Evolutionary conservation across 2,329 filamentous ascomycete species (phyloP), one percentile per base, ranked within the genome.

Genomic region (Fusarium buharicum): DNA sequence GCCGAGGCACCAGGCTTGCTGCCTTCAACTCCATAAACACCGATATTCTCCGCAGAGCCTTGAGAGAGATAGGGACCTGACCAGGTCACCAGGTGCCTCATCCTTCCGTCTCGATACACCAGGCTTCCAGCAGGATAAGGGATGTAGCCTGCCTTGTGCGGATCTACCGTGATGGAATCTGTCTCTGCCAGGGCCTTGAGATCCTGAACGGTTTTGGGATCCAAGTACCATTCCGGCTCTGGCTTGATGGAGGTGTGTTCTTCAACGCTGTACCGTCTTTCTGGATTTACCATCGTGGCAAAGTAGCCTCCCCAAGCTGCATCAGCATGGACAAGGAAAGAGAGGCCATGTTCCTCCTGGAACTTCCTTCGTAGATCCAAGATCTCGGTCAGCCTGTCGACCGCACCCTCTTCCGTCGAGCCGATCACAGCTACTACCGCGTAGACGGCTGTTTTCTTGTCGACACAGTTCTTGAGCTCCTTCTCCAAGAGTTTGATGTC

Each of bases 261-360:
- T 3, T 57, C 38, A 8, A 46, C 38, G 7, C 50, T 56, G 17
- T 49, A 59, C 2, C 54, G 67, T 18, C 70, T 71, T 4, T 73
- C 64, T 4, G 69, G 72, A 1, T 74, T 76, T 16, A 82, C 27
- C 78, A 81, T 81, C 0, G 76, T 76, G 22, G 73, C 73, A 50
- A 82, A 83, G 50, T 83, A 83, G 0, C 81, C 81, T 16, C 81
- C 80, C 81, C 81, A 83, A 1, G 80, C 80, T 0, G 79, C 81
- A 56, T 82, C 81, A 1, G 73, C 78, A 47, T 82, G 81, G 8
- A 83, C 71, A 0, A 80, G 52, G 46, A 82, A 82, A 0, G 79
- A 81, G 0, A 82, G 64, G 0, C 80, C 80, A 16, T 73, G 54
- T 4, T 70, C 67, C 41, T 69, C 68, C 59, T 81, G 78, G 44